These are phyloP conservation scores for Leucaena leucocephala DNA, from an alignment of 306 rosid genomes.

Conservation along the genomic window DNA sequence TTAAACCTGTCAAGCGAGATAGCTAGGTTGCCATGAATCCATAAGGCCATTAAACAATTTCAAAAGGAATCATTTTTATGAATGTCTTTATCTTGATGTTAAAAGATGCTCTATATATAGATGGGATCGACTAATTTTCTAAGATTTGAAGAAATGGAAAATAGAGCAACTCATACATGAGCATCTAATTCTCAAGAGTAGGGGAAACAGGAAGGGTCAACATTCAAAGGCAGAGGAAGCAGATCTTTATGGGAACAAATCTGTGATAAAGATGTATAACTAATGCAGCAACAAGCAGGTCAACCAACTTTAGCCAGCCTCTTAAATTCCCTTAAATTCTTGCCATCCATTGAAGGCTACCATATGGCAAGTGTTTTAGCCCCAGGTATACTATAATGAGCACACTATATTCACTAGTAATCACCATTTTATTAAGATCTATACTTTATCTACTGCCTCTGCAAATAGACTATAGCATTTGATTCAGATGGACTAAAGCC, in stretches of 20 bases:
- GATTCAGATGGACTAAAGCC: not conserved
- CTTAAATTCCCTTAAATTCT: not conserved
- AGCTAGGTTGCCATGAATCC: conserved; percentile 4
- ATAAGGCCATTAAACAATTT: conserved; percentile 34
- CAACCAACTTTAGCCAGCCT: conserved; percentile 2
- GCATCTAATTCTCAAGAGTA: not conserved
- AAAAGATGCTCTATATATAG: too few species aligned
- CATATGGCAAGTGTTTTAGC: not conserved
- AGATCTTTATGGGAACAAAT: conserved; percentile 22
- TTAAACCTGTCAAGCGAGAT: conserved; percentile 20
- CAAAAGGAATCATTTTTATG: not conserved
- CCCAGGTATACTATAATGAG: not conserved
- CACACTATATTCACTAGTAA: not conserved
- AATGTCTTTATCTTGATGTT: not conserved
- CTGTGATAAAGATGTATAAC: conserved; percentile 20
- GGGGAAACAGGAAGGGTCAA: conserved; percentile 28
- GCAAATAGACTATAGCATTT: not conserved
- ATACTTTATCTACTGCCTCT: not conserved
- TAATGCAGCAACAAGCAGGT: conserved; percentile 20
- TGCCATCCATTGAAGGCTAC: not conserved
- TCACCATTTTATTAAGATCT: not conserved
- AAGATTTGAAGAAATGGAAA: not conserved
- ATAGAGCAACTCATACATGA: not conserved
- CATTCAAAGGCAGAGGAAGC: conserved; percentile 22
- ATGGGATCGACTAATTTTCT: too few species aligned